These are phyloP conservation scores for Kwoniella heveanensis DNA, from an alignment of 768 basidiomycete species.

Conservation along the genomic window DNA sequence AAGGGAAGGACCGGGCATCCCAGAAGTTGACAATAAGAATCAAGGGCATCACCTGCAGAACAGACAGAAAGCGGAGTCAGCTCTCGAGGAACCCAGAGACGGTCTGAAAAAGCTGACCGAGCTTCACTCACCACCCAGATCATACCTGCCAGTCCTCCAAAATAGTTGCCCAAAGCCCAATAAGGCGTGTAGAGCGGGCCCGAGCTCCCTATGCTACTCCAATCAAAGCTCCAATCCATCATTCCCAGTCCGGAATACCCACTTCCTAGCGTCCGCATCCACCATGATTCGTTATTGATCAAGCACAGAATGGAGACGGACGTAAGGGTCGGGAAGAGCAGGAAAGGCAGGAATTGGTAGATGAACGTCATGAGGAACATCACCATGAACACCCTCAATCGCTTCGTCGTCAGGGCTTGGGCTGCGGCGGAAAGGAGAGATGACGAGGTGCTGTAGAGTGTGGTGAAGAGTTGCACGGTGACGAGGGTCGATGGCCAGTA, in stretches of 20 bases:
- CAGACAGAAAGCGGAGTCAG: background rate
- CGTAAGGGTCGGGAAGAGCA: slow-evolving; percentile 55
- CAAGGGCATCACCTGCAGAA: slow-evolving; percentile 44
- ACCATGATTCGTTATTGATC: slow-evolving; percentile 46
- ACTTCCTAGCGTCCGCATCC: slow-evolving; percentile 50
- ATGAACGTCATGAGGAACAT: slow-evolving; percentile 35
- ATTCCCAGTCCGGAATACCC: slow-evolving; percentile 55
- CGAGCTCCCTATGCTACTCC: slow-evolving; percentile 51
- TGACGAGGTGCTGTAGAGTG: slow-evolving; percentile 46
- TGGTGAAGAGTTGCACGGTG: slow-evolving; percentile 55
- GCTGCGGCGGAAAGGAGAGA: slow-evolving; percentile 20
- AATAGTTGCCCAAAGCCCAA: slow-evolving; percentile 55
- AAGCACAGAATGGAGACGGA: slow-evolving; percentile 54
- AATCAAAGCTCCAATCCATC: slow-evolving; percentile 55
- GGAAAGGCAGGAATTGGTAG: slow-evolving; percentile 54
- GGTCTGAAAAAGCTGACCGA: too few species aligned
- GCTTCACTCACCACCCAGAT: slow-evolving; percentile 49
- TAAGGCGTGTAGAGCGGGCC: slow-evolving; percentile 56
- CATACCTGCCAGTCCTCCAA: slow-evolving; percentile 53
- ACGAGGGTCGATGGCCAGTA: slow-evolving; percentile 55
- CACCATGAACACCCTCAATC: slow-evolving; percentile 40
- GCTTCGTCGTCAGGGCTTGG: slow-evolving; percentile 25
- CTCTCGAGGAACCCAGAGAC: too few species aligned
- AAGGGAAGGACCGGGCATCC: slow-evolving; percentile 52
- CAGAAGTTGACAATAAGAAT: slow-evolving; percentile 53